Conservation (phyloP, 2,329 filamentous ascomycete species). For the Immersiporthe knoxdaviesiana region DNA sequence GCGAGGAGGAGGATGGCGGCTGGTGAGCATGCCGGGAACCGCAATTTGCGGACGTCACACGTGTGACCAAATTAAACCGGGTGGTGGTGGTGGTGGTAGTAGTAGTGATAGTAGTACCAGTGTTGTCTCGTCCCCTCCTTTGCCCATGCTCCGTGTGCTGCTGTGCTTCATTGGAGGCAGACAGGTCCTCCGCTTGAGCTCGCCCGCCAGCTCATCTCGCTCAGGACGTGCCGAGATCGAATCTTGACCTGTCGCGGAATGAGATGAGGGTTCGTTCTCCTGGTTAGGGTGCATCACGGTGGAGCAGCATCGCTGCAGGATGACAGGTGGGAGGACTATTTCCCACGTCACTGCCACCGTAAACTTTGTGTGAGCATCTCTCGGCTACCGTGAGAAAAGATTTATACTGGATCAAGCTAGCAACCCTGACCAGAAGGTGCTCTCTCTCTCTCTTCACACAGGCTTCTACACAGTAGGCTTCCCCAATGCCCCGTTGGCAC, state of each 20-base stretch:
- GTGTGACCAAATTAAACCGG: slow-evolving; percentile 7
- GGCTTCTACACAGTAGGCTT: background rate
- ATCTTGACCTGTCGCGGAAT: background rate
- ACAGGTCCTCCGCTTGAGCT: background rate
- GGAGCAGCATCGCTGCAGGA: background rate
- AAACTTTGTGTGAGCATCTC: too few species aligned
- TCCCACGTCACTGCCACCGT: background rate
- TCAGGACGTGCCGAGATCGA: slow-evolving; percentile 1
- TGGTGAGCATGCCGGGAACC: background rate
- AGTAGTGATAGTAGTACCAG: slow-evolving; percentile 1
- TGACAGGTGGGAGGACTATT: background rate
- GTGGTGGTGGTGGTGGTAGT: background rate
- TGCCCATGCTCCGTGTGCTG: background rate
- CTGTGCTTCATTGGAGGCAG: slow-evolving; percentile 1
- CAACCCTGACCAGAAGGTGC: background rate
- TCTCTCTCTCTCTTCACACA: background rate
- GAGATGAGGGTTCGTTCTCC: background rate
- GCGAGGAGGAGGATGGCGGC: background rate
- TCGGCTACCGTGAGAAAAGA: background rate
- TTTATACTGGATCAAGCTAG: slow-evolving; percentile 12
- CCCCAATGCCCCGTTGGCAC: background rate
- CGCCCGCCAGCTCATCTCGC: slow-evolving; percentile 2
- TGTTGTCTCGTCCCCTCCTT: background rate
- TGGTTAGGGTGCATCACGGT: background rate
- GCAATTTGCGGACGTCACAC: background rate